A percentile compares a stretch with the other conserved stretches of the same genome.
Conservation (phyloP, 495 filamentous ascomycete species). For the Podospora conica region DNA sequence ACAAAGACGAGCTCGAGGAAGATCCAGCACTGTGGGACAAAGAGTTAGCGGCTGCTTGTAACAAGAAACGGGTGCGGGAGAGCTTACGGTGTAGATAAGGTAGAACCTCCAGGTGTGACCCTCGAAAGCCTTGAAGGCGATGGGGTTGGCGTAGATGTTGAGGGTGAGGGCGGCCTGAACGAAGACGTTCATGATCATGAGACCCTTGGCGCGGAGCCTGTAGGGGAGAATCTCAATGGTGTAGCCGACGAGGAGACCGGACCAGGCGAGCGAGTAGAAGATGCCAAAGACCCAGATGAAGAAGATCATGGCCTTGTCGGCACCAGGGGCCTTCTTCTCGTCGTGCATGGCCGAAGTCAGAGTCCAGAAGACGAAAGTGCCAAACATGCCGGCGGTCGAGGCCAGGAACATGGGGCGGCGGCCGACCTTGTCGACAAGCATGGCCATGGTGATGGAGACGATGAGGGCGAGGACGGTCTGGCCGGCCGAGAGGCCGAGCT, state of each 20-base stretch:
- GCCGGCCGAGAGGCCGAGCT: slow-evolving; percentile 48
- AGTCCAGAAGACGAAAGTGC: slow-evolving; percentile 54
- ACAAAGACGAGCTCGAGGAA: slow-evolving; percentile 52
- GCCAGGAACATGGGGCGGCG: slow-evolving; percentile 53
- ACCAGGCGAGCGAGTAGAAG: slow-evolving; percentile 56
- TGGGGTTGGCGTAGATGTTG: slow-evolving; percentile 55
- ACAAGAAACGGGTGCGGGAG: no score
- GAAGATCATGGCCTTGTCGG: slow-evolving; percentile 47
- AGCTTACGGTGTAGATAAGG: slow-evolving; percentile 53
- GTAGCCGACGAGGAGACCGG: slow-evolving; percentile 60
- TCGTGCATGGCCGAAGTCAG: slow-evolving; percentile 37
- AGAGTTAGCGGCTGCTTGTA: slow-evolving; percentile 7
- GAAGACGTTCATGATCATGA: slow-evolving; percentile 48
- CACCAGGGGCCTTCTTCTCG: slow-evolving; percentile 31
- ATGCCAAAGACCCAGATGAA: slow-evolving; percentile 51
- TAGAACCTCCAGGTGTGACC: slow-evolving; percentile 53
- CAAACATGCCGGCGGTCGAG: slow-evolving; percentile 54
- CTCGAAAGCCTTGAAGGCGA: slow-evolving; percentile 48
- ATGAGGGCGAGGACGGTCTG: slow-evolving; percentile 48
- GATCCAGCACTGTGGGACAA: slow-evolving; percentile 42
- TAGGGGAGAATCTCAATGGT: slow-evolving; percentile 67
- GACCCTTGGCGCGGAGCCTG: slow-evolving; percentile 56
- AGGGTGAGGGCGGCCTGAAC: slow-evolving; percentile 47
- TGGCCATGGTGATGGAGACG: slow-evolving; percentile 48
- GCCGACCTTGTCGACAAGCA: slow-evolving; percentile 56